Evolutionary conservation across 2,329 filamentous ascomycete genomes (phyloP).

Genomic region (Aspergillus ochraceoroseus): DNA sequence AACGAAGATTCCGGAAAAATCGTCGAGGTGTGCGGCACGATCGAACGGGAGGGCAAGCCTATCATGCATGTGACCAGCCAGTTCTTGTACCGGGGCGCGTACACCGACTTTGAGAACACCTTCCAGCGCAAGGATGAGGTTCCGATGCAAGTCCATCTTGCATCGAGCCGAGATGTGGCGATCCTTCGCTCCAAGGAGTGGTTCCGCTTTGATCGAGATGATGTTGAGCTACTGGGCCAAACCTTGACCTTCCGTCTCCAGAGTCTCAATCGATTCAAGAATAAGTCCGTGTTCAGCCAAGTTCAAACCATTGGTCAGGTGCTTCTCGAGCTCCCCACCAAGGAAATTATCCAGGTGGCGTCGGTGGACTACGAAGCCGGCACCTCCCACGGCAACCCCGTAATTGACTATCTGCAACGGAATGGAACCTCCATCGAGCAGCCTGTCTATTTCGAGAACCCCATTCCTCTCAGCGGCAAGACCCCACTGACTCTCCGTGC

Average conservation of each 20-base stretch:
- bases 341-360: conserved; percentile 96
- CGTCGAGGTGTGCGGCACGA: conserved; percentile 99
- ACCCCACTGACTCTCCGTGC: conserved; percentile 82
- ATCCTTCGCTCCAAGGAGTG: conserved; percentile 95
- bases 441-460: conserved; percentile 93
- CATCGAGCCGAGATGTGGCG: conserved; percentile 83
- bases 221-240: conserved; percentile 84
- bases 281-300: conserved; percentile 82
- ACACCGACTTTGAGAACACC: conserved; percentile 93
- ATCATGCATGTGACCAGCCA: conserved; percentile 99
- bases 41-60: conserved; percentile 71
- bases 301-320: conserved; percentile 92
- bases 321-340: conserved; percentile 87
- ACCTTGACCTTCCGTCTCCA: conserved; percentile 94
- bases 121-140: conserved; percentile 97
- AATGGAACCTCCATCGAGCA: conserved; percentile 91
- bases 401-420: conserved; percentile 90
- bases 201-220: conserved; percentile 82
- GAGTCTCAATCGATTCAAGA: conserved; percentile 89
- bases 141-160: conserved; percentile 86
- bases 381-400: conserved; percentile 88
- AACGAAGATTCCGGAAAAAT: conserved; percentile 99
- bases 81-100: conserved; percentile 90
- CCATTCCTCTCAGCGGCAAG: conserved; percentile 91
- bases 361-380: conserved; percentile 93